These are phyloP conservation scores for Micractinium sp. DNA, from an alignment of 139 green algal species.

Conservation along the genomic window DNA sequence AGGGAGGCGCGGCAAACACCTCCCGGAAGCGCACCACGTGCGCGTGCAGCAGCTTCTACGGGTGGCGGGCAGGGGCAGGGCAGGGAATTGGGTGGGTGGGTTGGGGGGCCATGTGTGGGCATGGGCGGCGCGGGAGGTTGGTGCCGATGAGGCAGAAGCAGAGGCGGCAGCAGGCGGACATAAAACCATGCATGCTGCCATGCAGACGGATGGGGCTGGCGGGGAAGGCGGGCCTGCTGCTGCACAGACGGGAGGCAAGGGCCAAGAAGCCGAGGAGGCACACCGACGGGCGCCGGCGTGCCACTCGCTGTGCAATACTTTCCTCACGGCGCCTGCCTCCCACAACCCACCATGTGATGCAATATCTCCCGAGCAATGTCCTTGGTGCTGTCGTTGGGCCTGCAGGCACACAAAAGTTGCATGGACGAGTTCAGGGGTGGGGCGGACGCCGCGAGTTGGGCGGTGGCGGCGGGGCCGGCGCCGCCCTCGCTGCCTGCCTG, in stretches of 20 bases:
- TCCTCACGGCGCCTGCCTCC: background rate
- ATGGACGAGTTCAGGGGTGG: background rate
- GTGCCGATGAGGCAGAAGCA: background rate
- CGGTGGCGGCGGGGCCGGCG: background rate
- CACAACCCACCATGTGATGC: slow-evolving; percentile 1
- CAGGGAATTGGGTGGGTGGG: background rate
- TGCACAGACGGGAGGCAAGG: background rate
- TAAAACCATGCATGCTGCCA: background rate
- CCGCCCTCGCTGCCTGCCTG: background rate
- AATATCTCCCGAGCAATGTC: background rate
- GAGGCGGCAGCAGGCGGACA: background rate
- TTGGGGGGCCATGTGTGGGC: background rate
- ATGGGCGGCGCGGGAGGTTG: no score
- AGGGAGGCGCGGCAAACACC: slow-evolving; percentile 2
- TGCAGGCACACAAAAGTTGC: background rate
- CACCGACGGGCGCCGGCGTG: background rate
- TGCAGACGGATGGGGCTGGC: background rate
- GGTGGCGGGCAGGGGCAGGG: background rate
- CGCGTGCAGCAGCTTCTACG: slow-evolving; percentile 11
- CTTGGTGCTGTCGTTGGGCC: background rate
- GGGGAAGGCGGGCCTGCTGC: background rate
- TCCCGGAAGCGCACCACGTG: slow-evolving; percentile 21
- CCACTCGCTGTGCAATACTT: background rate
- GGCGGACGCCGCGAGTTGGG: background rate
- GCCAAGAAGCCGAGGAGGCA: background rate